A percentile compares a stretch with the other conserved stretches of the same genome.
Evolutionary conservation across 208 protist species (phyloP).

Genomic region (Acanthamoeba culbertsoni): DNA sequence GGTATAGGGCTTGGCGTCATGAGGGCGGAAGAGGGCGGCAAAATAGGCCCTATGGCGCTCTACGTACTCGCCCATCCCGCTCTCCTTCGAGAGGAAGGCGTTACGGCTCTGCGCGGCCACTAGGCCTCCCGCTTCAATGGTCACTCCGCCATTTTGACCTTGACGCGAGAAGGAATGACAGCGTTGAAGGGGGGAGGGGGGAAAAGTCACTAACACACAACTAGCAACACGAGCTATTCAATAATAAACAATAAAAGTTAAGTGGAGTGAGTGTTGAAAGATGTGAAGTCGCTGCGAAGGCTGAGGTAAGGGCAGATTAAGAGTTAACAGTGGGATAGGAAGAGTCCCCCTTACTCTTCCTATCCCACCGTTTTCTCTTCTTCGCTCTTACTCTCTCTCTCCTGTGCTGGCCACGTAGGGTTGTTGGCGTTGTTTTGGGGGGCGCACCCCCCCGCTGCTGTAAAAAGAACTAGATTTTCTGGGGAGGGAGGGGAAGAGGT

Average conservation of each 20-base stretch:
- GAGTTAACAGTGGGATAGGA: slow-evolving; percentile 36
- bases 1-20: not conserved
- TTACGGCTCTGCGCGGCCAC: slow-evolving; percentile 34
- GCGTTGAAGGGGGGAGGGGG: not conserved
- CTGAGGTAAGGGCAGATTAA: not conserved
- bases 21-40: not conserved
- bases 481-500: not conserved
- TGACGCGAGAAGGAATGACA: too few relatives aligned
- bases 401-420: not conserved
- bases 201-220: not conserved
- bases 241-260: not conserved
- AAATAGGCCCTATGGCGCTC: not conserved
- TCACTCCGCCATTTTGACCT: slow-evolving; percentile 18
- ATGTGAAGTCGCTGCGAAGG: too few relatives aligned
- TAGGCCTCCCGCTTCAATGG: not conserved
- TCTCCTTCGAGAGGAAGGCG: not conserved
- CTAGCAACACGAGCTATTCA: not conserved
- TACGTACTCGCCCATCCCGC: not conserved
- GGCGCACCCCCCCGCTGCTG: not conserved
- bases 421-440: not conserved
- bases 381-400: not conserved
- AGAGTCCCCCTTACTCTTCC: slow-evolving; percentile 42
- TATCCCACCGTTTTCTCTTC: slow-evolving; percentile 31
- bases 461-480: not conserved
- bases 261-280: not conserved